phyloP scores from a whole-genome alignment of 306 rosid species.

The Comarum palustre region DNA sequence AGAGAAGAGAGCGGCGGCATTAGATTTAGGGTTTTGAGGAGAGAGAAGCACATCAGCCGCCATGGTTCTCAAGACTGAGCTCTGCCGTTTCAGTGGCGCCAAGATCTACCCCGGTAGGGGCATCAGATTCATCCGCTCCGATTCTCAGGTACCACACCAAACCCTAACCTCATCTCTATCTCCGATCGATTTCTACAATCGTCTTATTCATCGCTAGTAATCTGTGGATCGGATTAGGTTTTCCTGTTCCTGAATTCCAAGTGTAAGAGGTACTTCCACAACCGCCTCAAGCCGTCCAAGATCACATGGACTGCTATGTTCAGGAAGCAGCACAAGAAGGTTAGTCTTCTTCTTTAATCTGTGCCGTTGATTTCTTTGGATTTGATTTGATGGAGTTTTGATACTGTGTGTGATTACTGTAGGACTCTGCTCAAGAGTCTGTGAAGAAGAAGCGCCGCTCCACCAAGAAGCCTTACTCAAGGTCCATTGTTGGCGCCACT shows the following conservation, averaged over 20 bases:
- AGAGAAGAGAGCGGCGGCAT: background rate
- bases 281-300: constrained; percentile 50
- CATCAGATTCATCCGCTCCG: constrained; percentile 71
- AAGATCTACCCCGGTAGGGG: constrained; percentile 91
- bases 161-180: background rate
- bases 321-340: constrained; percentile 56
- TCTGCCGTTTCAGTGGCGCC: constrained; percentile 84
- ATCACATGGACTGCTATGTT: constrained; percentile 56
- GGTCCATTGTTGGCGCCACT: constrained; percentile 54
- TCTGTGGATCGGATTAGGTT: constrained; percentile 17
- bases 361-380: background rate
- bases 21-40: background rate
- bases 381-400: background rate
- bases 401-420: background rate
- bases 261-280: constrained; percentile 56
- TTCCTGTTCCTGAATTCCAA: constrained; percentile 49
- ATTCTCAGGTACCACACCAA: constrained; percentile 60
- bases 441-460: constrained; percentile 46
- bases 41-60: background rate
- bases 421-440: constrained; percentile 47
- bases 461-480: constrained; percentile 44
- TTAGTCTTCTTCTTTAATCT: background rate
- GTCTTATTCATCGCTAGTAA: background rate
- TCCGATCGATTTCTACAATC: background rate
- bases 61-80: constrained; percentile 61